These are phyloP conservation scores for Cercospora janseana DNA, from an alignment of 2,329 filamentous ascomycete genomes.

Conservation along the genomic window DNA sequence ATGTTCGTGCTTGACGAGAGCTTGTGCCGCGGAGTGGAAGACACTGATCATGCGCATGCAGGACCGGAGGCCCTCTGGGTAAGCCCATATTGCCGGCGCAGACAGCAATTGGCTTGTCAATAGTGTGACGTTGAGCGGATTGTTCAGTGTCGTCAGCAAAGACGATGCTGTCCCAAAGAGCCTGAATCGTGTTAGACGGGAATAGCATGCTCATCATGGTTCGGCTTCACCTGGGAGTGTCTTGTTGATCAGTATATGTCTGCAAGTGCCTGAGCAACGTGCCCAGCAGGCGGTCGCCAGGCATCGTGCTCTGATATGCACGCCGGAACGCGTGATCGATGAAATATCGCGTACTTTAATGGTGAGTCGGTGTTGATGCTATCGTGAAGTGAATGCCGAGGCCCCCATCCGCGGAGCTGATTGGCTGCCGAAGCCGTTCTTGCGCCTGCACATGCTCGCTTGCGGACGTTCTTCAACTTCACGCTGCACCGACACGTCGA, in stretches of 20 bases:
- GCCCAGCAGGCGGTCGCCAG: conserved; percentile 65
- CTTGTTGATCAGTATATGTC: conserved; percentile 56
- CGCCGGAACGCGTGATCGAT: neutral
- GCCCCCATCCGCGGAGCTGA: neutral
- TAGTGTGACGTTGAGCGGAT: conserved; percentile 71
- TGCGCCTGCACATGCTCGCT: neutral
- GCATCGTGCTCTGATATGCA: conserved; percentile 48
- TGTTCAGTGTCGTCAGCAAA: conserved; percentile 67
- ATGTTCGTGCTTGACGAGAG: conserved; percentile 51
- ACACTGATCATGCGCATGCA: conserved; percentile 67
- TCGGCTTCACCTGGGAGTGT: conserved; percentile 55
- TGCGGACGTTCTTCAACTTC: neutral
- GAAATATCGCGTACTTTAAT: neutral
- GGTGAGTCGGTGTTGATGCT: neutral
- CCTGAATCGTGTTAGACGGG: conserved; percentile 31
- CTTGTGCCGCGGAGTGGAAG: conserved; percentile 66
- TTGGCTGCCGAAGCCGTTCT: conserved; percentile 3
- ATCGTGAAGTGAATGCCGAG: conserved; percentile 10
- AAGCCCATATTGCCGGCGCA: conserved; percentile 68
- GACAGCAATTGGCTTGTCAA: conserved; percentile 70
- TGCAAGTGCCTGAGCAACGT: conserved; percentile 65
- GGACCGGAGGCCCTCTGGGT: conserved; percentile 60
- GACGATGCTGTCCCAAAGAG: conserved; percentile 65
- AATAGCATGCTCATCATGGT: neutral
- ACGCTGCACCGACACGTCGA: neutral